Percentiles rank a stretch among this genome's conserved stretches.
These are phyloP conservation scores for Clavispora santaluciae DNA, from an alignment of 805 yeast genomes.

Conservation along the genomic window DNA sequence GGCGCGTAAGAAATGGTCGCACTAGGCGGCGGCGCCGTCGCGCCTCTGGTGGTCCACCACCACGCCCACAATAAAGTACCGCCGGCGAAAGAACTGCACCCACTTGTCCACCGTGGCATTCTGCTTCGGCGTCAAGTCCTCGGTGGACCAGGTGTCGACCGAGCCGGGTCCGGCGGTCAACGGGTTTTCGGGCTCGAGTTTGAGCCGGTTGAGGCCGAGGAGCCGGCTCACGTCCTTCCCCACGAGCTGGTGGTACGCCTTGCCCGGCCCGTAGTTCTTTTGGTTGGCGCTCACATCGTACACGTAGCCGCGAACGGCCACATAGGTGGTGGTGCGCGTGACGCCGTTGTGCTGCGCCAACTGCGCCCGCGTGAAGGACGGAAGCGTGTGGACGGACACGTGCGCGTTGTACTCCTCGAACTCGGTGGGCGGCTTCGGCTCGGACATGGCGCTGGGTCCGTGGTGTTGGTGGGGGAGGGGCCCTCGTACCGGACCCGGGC, in stretches of 20 bases:
- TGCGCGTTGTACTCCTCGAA: conserved; percentile 26
- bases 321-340: conserved; percentile 44
- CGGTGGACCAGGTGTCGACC: conserved; percentile 42
- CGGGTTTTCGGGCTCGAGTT: conserved; percentile 14
- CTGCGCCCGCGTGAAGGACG: conserved; percentile 30
- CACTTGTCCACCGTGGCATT: conserved; percentile 64
- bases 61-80: conserved; percentile 35
- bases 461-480: too few species aligned
- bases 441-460: not conserved
- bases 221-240: conserved; percentile 79
- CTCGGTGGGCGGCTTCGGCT: conserved; percentile 15
- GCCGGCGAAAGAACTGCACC: conserved; percentile 56
- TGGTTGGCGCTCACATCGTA: conserved; percentile 71
- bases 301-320: conserved; percentile 70
- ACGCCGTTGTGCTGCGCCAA: conserved; percentile 31
- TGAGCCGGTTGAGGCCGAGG: conserved; percentile 55
- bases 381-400: conserved; percentile 27
- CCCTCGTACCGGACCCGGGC: too few species aligned
- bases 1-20: too few species aligned
- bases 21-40: too few species aligned
- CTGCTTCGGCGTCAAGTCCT: conserved; percentile 56
- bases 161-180: conserved; percentile 27
- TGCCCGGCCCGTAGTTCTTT: conserved; percentile 72
- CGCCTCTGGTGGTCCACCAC: conserved; percentile 26
- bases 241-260: conserved; percentile 63